Percentiles rank a stretch among this genome's conserved stretches.
These are phyloP conservation scores for Moesziomyces globuligerus DNA, from an alignment of 1,284 basidiomycete species.

Conservation along the genomic window DNA sequence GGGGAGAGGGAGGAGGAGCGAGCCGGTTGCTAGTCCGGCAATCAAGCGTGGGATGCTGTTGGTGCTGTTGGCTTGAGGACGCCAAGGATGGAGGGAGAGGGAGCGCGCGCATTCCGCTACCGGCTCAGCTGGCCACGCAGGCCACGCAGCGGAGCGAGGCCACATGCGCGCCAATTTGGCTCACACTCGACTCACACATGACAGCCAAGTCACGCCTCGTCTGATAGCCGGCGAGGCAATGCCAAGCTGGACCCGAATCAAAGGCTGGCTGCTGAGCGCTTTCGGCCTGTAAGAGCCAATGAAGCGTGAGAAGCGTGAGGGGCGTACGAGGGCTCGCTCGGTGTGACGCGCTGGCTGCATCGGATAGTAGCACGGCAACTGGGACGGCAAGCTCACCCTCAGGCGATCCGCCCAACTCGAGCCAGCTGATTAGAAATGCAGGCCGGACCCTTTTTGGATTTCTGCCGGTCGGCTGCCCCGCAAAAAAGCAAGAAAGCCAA, in stretches of 20 bases:
- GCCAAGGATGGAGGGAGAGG: background rate
- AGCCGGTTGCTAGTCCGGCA: slow-evolving; percentile 38
- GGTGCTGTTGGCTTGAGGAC: background rate
- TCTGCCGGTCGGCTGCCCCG: too few species aligned
- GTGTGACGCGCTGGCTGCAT: background rate
- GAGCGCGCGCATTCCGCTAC: background rate
- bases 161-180: slow-evolving; percentile 15
- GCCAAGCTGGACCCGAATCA: background rate
- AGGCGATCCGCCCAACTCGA: background rate
- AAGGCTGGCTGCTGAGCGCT: background rate
- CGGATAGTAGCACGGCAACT: slow-evolving; percentile 35
- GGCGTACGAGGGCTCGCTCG: background rate
- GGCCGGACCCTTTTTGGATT: background rate
- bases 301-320: background rate
- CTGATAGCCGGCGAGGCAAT: slow-evolving; percentile 1
- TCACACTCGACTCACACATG: slow-evolving; percentile 5
- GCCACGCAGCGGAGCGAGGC: too few species aligned
- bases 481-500: too few species aligned
- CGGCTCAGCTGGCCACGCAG: background rate
- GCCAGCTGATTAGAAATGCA: too few species aligned
- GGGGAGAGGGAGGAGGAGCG: background rate
- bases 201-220: too few species aligned
- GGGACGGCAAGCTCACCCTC: background rate
- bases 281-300: background rate
- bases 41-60: slow-evolving; percentile 7